A percentile compares a stretch with the other conserved stretches of the same genome.
Conservation (phyloP, 1,284 basidiomycete genomes). For the Mycena citricolor region DNA sequence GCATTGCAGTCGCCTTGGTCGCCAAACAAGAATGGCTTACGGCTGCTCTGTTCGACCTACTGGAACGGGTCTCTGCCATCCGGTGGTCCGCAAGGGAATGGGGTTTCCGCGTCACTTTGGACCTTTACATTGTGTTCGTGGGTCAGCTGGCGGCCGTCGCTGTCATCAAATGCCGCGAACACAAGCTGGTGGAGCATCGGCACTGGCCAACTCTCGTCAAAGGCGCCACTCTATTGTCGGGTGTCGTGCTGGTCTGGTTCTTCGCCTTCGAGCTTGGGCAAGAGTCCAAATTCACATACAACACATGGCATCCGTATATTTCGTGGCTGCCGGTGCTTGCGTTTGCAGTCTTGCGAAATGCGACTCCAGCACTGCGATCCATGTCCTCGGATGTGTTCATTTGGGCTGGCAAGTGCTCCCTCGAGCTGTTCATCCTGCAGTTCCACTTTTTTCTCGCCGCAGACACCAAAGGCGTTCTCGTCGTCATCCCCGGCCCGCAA, state of each 20-base stretch:
- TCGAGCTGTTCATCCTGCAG: constrained; percentile 88
- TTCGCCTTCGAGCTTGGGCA: constrained; percentile 78
- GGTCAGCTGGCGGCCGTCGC: constrained; percentile 81
- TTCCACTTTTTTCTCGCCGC: constrained; percentile 88
- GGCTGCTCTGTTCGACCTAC: constrained; percentile 59
- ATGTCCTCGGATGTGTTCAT: constrained; percentile 69
- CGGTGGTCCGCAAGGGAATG: constrained; percentile 84
- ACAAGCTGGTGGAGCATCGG: too few species aligned
- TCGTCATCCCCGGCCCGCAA: constrained; percentile 73
- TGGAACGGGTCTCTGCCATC: constrained; percentile 69
- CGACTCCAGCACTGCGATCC: constrained; percentile 68
- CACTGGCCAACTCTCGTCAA: constrained; percentile 61
- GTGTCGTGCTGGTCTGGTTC: constrained; percentile 68
- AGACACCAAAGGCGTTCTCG: constrained; percentile 82
- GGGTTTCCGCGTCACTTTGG: constrained; percentile 83
- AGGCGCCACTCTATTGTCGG: constrained; percentile 47
- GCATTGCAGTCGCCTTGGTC: constrained; percentile 61
- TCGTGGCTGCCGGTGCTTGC: constrained; percentile 80
- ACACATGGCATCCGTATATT: constrained; percentile 80
- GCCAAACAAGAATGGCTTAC: constrained; percentile 68
- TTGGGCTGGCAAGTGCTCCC: constrained; percentile 79
- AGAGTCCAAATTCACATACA: constrained; percentile 82
- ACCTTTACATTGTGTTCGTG: constrained; percentile 84
- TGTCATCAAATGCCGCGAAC: constrained; percentile 76
- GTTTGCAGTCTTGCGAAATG: constrained; percentile 77